These are phyloP conservation scores for Thalia dealbata DNA, from an alignment of 176 grass and related monocot genomes.

Conservation along the genomic window DNA sequence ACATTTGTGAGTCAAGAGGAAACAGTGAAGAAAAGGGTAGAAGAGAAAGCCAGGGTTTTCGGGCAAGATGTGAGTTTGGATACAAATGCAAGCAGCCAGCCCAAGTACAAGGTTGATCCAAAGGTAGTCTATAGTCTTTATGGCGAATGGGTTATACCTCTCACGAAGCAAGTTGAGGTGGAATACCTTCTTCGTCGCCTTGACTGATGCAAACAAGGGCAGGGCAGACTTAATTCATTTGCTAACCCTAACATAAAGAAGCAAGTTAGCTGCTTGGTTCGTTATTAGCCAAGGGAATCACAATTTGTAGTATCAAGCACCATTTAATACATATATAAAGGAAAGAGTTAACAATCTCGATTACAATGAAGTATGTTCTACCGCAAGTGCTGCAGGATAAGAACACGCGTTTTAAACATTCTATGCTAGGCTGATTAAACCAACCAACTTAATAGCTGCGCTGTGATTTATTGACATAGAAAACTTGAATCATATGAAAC, in stretches of 20 bases:
- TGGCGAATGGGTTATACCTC: conserved; percentile 21
- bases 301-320: no score
- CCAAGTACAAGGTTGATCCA: conserved; percentile 19
- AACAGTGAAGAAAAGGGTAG: conserved; percentile 19
- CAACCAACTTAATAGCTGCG: no score
- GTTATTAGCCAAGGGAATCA: no score
- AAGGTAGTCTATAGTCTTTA: conserved; percentile 9
- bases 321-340: no score
- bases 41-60: conserved; percentile 23
- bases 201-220: conserved; percentile 2
- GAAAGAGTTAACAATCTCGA: no score
- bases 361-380: no score
- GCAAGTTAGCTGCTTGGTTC: no score
- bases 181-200: conserved; percentile 26
- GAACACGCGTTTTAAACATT: no score
- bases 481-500: no score
- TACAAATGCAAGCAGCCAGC: not conserved
- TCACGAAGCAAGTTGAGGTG: conserved; percentile 16
- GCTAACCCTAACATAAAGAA: not conserved
- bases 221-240: not conserved
- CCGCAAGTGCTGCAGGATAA: no score
- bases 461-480: no score
- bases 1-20: conserved; percentile 23
- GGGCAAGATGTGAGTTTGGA: conserved; percentile 17
- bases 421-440: no score